Base-by-base conservation (phyloP, 108 stramenopile genomes). In the Skeletonema potamos region DNA sequence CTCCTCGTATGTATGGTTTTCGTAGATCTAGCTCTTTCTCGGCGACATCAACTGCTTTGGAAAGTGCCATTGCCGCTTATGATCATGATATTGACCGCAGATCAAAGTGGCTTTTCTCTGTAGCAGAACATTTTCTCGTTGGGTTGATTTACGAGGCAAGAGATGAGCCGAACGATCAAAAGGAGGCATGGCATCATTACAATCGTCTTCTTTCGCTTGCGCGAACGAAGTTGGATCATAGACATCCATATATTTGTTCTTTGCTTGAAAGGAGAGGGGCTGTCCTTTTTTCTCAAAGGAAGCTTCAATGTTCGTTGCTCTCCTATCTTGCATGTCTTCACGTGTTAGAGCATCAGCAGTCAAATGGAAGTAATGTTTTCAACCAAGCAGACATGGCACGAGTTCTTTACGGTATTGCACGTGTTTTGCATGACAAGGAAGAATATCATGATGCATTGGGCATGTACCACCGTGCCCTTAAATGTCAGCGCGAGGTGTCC, bases 401-500 rank as follows among this genome's bases (percentile, higher is more conserved):
- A 10, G 41, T 83, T n/a, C 34, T 78, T 44, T 83, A 83, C 41
- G 66, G 54, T 22, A 67, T 83, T 1, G 82, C 77, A 13, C 77
- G 82, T 34, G 76, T 77, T 17, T 60, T 83, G 11, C 82, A 83
- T 44, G 82, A 83, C 63, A 72, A 73, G 26, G 82, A 83, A 51
- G 82, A 83, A 12, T 83, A 78, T 74, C 65, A 58, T 28, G 82
- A 83, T 74, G 77, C 82, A 20, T 54, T 83, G 20, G 62, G 66
- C 30, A 79, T 79, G 82, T 83, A 83, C 30, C 66, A 79, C 33
- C 77, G 77, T 20, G 73, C 82, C 1, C 59, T 83, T 15, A 28
- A 11, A 5, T 65, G 58, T 12, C 82, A 79, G 60, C 65, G 66
- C 2, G 62, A 46, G 9, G 26, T 83, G 11, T 68, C 73, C 11